Base-by-base conservation (phyloP, 176 grass and related monocot genomes). In the Otatea glauca region DNA sequence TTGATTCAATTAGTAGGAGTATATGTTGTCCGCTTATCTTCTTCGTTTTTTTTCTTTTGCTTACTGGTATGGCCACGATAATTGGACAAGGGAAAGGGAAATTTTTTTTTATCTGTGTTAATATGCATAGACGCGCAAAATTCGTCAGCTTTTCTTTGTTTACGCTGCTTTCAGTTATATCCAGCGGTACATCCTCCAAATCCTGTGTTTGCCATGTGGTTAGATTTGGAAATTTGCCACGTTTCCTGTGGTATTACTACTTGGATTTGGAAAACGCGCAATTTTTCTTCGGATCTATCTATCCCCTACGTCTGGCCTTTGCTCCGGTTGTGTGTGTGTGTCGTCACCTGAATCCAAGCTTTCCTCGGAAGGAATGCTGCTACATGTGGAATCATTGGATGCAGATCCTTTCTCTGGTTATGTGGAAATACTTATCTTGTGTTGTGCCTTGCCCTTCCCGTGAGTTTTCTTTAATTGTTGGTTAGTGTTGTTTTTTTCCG, bases 401-500 rank as follows among this genome's bases (percentile, higher is more conserved):
- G 27, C 17, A 21, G 49, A 74, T 35, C 7, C 47, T 53, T 74
- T 20, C 16, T 0, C 72, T 75, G 9, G 70, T 4, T 62, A 6
- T 21, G 18, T 9, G 0, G 0, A 20, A 20, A 34, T 53, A 25
- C 16, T 47, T 24, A 24, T 43, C 9, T 9, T 35, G 43, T 29
- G 25, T 34, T 54, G 12, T 18, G 1, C 9, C 21, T n/a, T 8
- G 7, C 21, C 50, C 50, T 75, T 39, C 0, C 13, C 15, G 13
- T 73, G 70, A 73, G 25, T 63, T 65, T 1, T 72, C 29, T 83
- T 47, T 47, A 74, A 38, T 51, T 51, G 25, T 74, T 37, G 56
- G n/a, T 23, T 1, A 17, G 48, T 21, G 6, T 34, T n/a, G 10
- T 72, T 9, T 42, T 59, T 6, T 17, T 56, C 8, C 56, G 6